These are phyloP conservation scores for Fusarium metavorans DNA, from an alignment of 2,329 filamentous ascomycete species.

Conservation along the genomic window DNA sequence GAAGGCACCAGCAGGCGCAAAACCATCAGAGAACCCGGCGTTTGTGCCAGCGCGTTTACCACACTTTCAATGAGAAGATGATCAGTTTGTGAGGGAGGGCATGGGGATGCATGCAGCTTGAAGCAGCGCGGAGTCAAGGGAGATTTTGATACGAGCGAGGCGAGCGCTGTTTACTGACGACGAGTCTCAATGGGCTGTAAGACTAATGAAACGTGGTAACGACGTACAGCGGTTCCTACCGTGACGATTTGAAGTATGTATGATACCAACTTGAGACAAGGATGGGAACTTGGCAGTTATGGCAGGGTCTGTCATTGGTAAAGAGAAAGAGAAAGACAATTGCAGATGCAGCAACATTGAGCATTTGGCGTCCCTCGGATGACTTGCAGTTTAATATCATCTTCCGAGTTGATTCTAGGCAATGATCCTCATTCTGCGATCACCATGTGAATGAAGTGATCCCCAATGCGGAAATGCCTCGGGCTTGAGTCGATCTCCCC, in stretches of 20 bases:
- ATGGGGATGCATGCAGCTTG: not conserved
- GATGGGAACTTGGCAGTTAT: slow-evolving; percentile 8
- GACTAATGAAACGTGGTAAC: slow-evolving; percentile 30
- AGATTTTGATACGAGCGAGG: not conserved
- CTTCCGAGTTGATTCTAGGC: not conserved
- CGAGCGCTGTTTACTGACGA: not conserved
- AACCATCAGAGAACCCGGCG: slow-evolving; percentile 35
- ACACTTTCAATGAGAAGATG: slow-evolving; percentile 58
- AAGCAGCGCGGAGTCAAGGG: not conserved
- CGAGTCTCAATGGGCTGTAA: slow-evolving; percentile 23
- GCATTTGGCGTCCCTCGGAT: not conserved
- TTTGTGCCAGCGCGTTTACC: slow-evolving; percentile 72
- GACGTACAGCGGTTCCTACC: slow-evolving; percentile 6
- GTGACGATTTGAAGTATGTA: slow-evolving; percentile 35
- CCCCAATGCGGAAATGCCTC: slow-evolving; percentile 51
- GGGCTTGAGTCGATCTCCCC: slow-evolving; percentile 45
- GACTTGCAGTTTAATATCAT: not conserved
- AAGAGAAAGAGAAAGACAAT: not conserved
- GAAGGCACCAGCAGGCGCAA: slow-evolving; percentile 2
- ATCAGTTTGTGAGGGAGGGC: not conserved
- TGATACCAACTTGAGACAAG: slow-evolving; percentile 42
- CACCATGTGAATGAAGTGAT: slow-evolving; percentile 42
- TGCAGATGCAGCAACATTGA: slow-evolving; percentile 12
- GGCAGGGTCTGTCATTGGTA: not conserved
- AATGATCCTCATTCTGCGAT: not conserved